phyloP scores from a whole-genome alignment of 306 rosid species.

The Arachis hypogaea region DNA sequence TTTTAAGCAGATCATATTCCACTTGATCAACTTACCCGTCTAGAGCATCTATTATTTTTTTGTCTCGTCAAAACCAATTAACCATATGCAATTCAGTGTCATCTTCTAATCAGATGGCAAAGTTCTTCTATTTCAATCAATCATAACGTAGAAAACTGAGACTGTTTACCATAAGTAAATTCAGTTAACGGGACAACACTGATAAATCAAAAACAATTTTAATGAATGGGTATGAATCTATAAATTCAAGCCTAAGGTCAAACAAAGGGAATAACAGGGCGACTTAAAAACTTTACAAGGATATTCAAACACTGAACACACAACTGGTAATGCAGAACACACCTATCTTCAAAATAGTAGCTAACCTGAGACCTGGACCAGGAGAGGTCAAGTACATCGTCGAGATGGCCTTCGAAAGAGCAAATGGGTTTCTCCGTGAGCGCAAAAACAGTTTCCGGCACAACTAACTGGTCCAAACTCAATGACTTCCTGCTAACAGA shows the following conservation, averaged over 20 bases:
- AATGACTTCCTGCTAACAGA: constrained; percentile 75
- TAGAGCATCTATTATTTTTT: background rate
- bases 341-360: constrained; percentile 32
- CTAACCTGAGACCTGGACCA: constrained; percentile 96
- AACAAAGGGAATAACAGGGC: background rate
- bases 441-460: constrained; percentile 72
- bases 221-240: background rate
- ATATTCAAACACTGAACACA: constrained; percentile 3
- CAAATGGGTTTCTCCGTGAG: constrained; percentile 72
- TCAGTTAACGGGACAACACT: background rate
- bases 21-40: background rate
- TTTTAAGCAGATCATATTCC: background rate
- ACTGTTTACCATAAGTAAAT: background rate
- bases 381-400: constrained; percentile 88
- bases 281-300: background rate
- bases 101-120: background rate
- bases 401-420: constrained; percentile 77
- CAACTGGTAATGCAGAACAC: constrained; percentile 27
- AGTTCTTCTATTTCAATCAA: background rate
- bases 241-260: background rate
- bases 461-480: constrained; percentile 63
- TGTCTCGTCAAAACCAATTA: background rate
- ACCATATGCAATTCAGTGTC: background rate
- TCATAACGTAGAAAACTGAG: background rate
- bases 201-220: background rate